Evolutionary conservation across 495 filamentous ascomycete species (phyloP), one percentile per base, ranked within the genome.

Genomic region (Aspergillus campestris): DNA sequence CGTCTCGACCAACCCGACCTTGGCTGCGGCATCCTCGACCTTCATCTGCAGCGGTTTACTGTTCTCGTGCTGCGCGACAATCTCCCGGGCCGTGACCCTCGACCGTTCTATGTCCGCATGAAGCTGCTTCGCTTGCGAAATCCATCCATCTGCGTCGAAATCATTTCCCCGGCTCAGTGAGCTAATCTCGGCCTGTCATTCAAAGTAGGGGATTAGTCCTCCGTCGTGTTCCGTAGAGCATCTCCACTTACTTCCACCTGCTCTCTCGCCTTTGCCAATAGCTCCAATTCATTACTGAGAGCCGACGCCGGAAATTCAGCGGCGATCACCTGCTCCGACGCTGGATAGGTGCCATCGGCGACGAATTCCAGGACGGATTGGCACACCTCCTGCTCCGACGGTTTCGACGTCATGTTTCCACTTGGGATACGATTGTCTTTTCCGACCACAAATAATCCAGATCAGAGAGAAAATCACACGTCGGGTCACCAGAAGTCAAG

Each of bases 81-180:
- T 92, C 37, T 84, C 78, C 40, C 77, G 80, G 12, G 89, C 87
- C 27, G 82, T 81, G 8, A 73, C 69, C 49, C 82, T 77, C 12
- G 87, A 85, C 31, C 73, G 73, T 52, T 85, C 74, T 47, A 96
- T 86, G 52, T 95, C 90, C 29, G 76, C 72, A 55, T 88, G 84
- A n/a, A 94, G 78, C 40, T 83, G 79, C 59, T 84, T 84, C 30
- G 89, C 87, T 60, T 90, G 86, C 14, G 71, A 61, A 44, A 92
- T 84, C 90, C 90, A 96, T 48, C 79, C 72, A 56, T 87, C 82
- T 50, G 92, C 82, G 56, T 92, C 85, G 14, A 83, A 78, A 35
- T 81, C 81, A 34, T 79, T 83, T 37, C 84, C 78, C 33, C 78
- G 76, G 69, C 88, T 91, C 33, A 87, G 72, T 18, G 68, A 61